A percentile compares a stretch with the other conserved stretches of the same genome.
Evolutionary conservation across 1,284 basidiomycete species (phyloP).

Genomic region (Cystobasidium slooffiae): DNA sequence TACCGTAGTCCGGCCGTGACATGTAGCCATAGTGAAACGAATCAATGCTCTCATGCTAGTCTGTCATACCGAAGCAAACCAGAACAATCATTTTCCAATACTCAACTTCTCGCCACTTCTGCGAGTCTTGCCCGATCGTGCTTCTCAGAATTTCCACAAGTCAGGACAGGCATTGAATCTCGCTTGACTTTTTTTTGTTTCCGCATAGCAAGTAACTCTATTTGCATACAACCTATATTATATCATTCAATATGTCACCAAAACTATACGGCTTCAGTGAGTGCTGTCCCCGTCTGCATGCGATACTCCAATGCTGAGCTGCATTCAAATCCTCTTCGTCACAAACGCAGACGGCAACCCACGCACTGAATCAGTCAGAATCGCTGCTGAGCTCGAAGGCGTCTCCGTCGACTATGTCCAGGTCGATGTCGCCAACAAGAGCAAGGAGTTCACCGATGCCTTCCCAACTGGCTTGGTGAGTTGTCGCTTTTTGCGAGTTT

Average conservation of each 20-base stretch:
- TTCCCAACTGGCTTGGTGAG: conserved; percentile 48
- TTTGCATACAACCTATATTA: neutral
- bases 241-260: conserved; percentile 19
- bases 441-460: conserved; percentile 48
- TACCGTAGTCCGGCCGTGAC: no score
- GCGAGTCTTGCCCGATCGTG: no score
- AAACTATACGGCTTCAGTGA: conserved; percentile 39
- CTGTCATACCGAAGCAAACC: no score
- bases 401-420: conserved; percentile 72
- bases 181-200: neutral
- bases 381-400: conserved; percentile 72
- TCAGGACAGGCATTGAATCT: no score
- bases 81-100: no score
- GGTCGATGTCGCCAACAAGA: conserved; percentile 76
- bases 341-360: conserved; percentile 41
- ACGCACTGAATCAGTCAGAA: conserved; percentile 61
- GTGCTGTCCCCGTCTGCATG: neutral
- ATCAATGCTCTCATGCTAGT: no score
- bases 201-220: neutral
- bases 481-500: neutral
- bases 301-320: neutral
- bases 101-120: no score
- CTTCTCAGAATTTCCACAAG: no score
- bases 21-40: no score
- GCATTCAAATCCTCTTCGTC: neutral